Percentiles rank a stretch among this genome's conserved stretches.
phyloP scores from a whole-genome alignment of 208 protist species.

The Trypanosoma grayi region DNA sequence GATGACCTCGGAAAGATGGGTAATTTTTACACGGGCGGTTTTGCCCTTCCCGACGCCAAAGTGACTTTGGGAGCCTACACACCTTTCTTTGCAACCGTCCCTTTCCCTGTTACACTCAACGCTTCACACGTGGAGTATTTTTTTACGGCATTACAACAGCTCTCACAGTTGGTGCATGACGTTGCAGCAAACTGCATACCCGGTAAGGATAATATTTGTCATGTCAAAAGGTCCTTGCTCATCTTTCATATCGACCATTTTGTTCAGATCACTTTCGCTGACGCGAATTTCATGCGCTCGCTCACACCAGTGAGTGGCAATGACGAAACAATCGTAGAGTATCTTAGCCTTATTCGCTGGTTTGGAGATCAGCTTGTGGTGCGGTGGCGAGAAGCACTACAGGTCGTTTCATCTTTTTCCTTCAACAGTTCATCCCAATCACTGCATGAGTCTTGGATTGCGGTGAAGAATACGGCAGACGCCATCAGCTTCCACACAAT shows the following conservation, averaged over 20 bases:
- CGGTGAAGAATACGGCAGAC: conserved; percentile 28
- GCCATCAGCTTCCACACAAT: conserved; percentile 27
- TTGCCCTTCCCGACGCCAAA: not conserved
- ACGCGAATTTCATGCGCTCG: conserved; percentile 25
- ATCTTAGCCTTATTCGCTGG: conserved; percentile 11
- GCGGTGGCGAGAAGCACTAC: conserved; percentile 14
- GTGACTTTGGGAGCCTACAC: not conserved
- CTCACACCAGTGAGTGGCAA: not conserved
- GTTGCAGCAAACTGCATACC: conserved; percentile 24
- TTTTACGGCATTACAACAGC: conserved; percentile 21
- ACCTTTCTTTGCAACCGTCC: conserved; percentile 34
- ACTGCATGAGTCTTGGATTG: conserved; percentile 22
- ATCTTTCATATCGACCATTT: conserved; percentile 35
- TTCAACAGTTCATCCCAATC: not conserved
- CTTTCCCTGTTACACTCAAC: conserved; percentile 19
- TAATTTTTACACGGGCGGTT: not conserved
- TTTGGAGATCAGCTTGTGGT: conserved; percentile 12
- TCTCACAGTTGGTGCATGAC: conserved; percentile 33
- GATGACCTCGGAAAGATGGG: not conserved
- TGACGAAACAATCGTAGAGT: conserved; percentile 13
- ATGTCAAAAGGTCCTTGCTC: conserved; percentile 22
- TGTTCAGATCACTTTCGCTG: conserved; percentile 21
- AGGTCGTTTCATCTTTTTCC: not conserved
- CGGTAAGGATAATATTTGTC: conserved; percentile 10
- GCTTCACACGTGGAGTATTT: conserved; percentile 25